These are phyloP conservation scores for Aeschynomene evenia DNA, from an alignment of 306 rosid genomes.

Conservation along the genomic window DNA sequence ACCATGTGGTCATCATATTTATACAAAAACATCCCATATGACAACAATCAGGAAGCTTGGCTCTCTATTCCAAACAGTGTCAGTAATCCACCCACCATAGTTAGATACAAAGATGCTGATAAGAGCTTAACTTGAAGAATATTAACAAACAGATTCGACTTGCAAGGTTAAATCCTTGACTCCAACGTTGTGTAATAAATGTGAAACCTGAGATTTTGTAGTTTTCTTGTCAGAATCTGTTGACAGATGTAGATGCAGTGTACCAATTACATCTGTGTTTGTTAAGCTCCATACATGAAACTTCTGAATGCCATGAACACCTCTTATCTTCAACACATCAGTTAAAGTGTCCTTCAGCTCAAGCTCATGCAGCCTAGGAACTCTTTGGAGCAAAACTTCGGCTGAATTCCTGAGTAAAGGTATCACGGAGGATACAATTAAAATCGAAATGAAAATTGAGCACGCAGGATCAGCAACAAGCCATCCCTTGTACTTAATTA, in stretches of 20 bases:
- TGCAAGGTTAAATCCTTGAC: conserved; percentile 88
- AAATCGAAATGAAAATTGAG: conserved; percentile 86
- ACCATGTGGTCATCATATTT: neutral
- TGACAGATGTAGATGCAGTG: conserved; percentile 71
- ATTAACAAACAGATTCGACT: conserved; percentile 52
- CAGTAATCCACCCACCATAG: too few species aligned
- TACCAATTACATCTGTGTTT: conserved; percentile 76
- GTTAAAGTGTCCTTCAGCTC: conserved; percentile 60
- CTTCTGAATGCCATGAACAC: conserved; percentile 65
- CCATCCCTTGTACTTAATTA: conserved; percentile 97
- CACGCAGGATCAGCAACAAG: conserved; percentile 91
- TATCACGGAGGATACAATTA: conserved; percentile 81
- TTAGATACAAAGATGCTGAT: conserved; percentile 9
- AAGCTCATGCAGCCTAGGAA: conserved; percentile 64
- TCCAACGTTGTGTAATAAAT: conserved; percentile 62
- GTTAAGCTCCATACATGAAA: conserved; percentile 85
- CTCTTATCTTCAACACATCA: conserved; percentile 54
- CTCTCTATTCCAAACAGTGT: neutral
- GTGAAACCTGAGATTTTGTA: conserved; percentile 56
- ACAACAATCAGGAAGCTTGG: neutral
- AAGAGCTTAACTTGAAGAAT: conserved; percentile 14
- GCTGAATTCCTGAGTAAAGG: conserved; percentile 91
- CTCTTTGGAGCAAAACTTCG: conserved; percentile 83
- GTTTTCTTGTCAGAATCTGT: conserved; percentile 62
- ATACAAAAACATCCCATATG: conserved; percentile 17